Percentiles rank a stretch among this genome's conserved stretches.
These are phyloP conservation scores for Mycena haematopus DNA, from an alignment of 768 basidiomycete genomes.

Conservation along the genomic window DNA sequence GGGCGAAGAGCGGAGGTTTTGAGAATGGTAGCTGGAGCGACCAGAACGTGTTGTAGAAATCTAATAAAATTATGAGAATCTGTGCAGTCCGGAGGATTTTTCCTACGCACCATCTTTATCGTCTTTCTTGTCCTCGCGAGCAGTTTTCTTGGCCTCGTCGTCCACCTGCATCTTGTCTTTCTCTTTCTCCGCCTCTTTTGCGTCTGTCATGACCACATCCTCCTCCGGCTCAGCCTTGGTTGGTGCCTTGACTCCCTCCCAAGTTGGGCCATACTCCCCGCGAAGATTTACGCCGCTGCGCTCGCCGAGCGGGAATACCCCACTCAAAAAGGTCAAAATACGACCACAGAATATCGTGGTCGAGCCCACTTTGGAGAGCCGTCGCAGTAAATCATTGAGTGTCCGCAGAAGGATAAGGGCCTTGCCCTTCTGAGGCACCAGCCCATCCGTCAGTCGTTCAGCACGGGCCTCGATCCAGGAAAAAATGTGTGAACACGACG, in stretches of 20 bases:
- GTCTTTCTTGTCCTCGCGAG: conserved; percentile 60
- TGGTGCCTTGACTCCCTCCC: conserved; percentile 67
- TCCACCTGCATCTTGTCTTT: conserved; percentile 72
- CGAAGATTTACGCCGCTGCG: conserved; percentile 90
- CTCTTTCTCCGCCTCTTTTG: conserved; percentile 37
- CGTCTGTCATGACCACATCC: conserved; percentile 40
- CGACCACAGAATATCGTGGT: conserved; percentile 90
- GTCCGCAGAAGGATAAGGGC: conserved; percentile 84
- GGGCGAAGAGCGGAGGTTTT: conserved; percentile 73
- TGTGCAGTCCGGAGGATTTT: not conserved
- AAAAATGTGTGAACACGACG: conserved; percentile 86
- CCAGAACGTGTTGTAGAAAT: conserved; percentile 91
- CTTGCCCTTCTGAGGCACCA: conserved; percentile 89
- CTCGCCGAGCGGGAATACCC: conserved; percentile 87
- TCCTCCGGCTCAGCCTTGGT: conserved; percentile 41
- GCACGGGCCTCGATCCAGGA: conserved; percentile 85
- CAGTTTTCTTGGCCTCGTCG: conserved; percentile 45
- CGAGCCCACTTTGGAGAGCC: conserved; percentile 84
- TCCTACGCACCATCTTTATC: conserved; percentile 67
- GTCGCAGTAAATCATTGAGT: conserved; percentile 85
- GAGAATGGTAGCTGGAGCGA: conserved; percentile 87
- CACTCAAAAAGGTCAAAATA: conserved; percentile 85
- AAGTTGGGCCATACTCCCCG: conserved; percentile 83
- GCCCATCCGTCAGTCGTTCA: conserved; percentile 70
- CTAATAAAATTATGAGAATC: conserved; percentile 40